Evolutionary conservation across 2,329 filamentous ascomycete species (phyloP).

Genomic region (Exophiala aquamarina): DNA sequence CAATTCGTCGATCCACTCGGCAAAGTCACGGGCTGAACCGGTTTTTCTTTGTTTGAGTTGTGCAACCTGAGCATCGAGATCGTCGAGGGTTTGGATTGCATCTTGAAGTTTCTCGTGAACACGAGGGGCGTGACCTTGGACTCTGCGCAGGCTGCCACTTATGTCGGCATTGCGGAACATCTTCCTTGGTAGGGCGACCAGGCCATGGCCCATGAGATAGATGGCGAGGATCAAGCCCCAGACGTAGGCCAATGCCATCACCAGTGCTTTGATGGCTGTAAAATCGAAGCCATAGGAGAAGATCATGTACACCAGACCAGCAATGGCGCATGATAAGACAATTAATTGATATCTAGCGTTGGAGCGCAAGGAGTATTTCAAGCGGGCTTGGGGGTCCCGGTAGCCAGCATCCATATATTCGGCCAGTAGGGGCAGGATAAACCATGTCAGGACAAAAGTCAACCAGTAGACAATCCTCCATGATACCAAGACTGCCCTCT

Average conservation of each 20-base stretch:
- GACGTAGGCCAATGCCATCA: slow-evolving; percentile 93
- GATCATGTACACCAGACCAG: slow-evolving; percentile 81
- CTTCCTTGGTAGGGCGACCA: slow-evolving; percentile 83
- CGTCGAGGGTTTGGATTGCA: slow-evolving; percentile 73
- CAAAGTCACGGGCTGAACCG: slow-evolving; percentile 71
- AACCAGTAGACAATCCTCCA: slow-evolving; percentile 98
- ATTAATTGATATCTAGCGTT: slow-evolving; percentile 90
- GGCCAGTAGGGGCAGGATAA: slow-evolving; percentile 86
- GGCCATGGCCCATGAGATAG: slow-evolving; percentile 94
- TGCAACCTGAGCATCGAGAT: slow-evolving; percentile 75
- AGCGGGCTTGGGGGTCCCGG: slow-evolving; percentile 75
- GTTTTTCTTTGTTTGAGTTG: slow-evolving; percentile 80
- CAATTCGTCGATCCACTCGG: slow-evolving; percentile 95
- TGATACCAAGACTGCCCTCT: slow-evolving; percentile 74
- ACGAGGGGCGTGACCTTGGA: slow-evolving; percentile 77
- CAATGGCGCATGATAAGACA: slow-evolving; percentile 66
- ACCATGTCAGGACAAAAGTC: slow-evolving; percentile 94
- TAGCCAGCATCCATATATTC: slow-evolving; percentile 96
- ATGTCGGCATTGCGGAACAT: slow-evolving; percentile 79
- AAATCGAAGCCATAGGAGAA: slow-evolving; percentile 72
- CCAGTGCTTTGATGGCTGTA: slow-evolving; percentile 72
- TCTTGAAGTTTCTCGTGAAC: slow-evolving; percentile 87
- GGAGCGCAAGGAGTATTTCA: slow-evolving; percentile 79
- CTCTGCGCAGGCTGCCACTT: slow-evolving; percentile 67
- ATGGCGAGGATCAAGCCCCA: slow-evolving; percentile 91